Evolutionary conservation across 352 stramenopile genomes (phyloP).

Genomic region (Phytophthora fragariaefolia): DNA sequence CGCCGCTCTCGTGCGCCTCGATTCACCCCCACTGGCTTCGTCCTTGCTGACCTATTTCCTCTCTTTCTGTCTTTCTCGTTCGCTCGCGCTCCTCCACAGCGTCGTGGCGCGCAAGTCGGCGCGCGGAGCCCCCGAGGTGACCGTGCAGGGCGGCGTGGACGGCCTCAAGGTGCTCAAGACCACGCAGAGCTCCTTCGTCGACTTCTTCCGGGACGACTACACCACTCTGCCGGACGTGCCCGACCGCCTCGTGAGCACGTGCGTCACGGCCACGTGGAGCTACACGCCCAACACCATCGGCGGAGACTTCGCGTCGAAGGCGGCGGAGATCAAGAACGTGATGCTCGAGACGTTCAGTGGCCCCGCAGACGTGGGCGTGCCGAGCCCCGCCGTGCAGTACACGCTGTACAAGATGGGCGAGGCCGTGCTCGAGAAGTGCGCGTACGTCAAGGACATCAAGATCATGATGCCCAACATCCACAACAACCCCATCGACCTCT

Average conservation of each 20-base stretch:
- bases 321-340: conserved; percentile 65
- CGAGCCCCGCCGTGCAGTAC: conserved; percentile 81
- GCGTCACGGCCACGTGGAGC: conserved; percentile 78
- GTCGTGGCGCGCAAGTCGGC: conserved; percentile 60
- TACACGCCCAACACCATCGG: conserved; percentile 63
- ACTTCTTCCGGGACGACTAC: conserved; percentile 87
- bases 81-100: too few relatives aligned
- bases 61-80: too few relatives aligned
- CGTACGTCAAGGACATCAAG: conserved; percentile 75
- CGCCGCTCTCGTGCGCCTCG: too few relatives aligned
- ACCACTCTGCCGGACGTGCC: conserved; percentile 80
- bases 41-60: too few relatives aligned
- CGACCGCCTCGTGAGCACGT: conserved; percentile 80
- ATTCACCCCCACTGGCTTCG: too few relatives aligned
- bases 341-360: conserved; percentile 83
- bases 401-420: conserved; percentile 90
- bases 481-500: conserved; percentile 88
- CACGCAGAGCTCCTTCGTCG: conserved; percentile 87
- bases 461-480: conserved; percentile 91
- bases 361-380: conserved; percentile 76
- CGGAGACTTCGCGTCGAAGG: conserved; percentile 51
- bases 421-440: conserved; percentile 70
- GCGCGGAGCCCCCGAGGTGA: conserved; percentile 44
- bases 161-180: conserved; percentile 90
- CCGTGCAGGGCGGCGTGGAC: conserved; percentile 62